phyloP scores from a whole-genome alignment of 306 rosid genomes.

The Cyclanthera cordifolia region DNA sequence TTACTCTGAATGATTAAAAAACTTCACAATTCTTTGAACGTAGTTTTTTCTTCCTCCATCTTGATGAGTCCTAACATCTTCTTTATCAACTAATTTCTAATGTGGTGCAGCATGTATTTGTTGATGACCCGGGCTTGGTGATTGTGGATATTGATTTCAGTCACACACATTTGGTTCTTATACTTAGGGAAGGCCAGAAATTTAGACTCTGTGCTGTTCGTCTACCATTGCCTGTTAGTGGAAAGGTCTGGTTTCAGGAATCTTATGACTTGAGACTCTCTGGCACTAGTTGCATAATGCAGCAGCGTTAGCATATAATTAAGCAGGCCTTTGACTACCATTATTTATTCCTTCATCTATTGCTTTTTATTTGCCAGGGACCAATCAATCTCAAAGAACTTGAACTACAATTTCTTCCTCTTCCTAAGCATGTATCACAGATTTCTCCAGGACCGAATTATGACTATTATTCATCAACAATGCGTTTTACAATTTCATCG shows the following conservation, averaged over 20 bases:
- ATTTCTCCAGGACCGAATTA: slow-evolving; percentile 86
- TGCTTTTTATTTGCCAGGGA: slow-evolving; percentile 31
- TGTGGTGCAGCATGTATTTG: slow-evolving; percentile 52
- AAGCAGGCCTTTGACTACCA: neutral
- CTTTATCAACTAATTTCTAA: neutral
- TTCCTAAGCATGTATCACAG: slow-evolving; percentile 70
- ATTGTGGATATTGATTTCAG: slow-evolving; percentile 74
- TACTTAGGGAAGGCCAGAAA: slow-evolving; percentile 44
- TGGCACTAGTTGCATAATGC: slow-evolving; percentile 3
- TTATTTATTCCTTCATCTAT: neutral
- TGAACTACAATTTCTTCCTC: slow-evolving; percentile 47
- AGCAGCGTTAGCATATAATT: neutral
- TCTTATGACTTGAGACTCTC: neutral
- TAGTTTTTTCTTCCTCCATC: neutral
- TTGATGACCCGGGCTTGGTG: slow-evolving; percentile 32
- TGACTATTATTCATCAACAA: slow-evolving; percentile 60
- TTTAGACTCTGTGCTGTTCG: slow-evolving; percentile 62
- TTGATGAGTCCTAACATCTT: neutral
- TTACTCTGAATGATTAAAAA: neutral
- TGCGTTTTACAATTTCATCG: slow-evolving; percentile 76
- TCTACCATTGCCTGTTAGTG: slow-evolving; percentile 52
- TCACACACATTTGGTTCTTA: slow-evolving; percentile 55
- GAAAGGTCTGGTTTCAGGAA: slow-evolving; percentile 42
- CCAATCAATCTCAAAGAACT: slow-evolving; percentile 43
- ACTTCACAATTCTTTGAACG: neutral